These are phyloP conservation scores for Pleurotus tuber-regium DNA, from an alignment of 768 basidiomycete species.

Conservation along the genomic window DNA sequence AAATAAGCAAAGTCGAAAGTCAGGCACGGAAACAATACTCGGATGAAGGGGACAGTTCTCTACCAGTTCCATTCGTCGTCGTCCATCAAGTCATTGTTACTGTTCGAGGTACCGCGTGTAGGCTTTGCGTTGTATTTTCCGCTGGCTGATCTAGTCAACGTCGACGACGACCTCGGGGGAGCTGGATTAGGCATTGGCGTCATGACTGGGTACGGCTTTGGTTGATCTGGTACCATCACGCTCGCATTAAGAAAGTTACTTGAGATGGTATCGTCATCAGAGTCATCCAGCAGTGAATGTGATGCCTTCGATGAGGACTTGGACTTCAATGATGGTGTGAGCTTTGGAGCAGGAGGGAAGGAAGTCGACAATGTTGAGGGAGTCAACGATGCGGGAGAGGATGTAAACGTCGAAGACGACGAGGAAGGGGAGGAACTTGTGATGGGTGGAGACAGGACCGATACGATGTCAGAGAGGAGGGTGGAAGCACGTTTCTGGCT, in stretches of 20 bases:
- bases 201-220: slow-evolving; percentile 5
- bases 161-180: background rate
- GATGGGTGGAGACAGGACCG: slow-evolving; percentile 40
- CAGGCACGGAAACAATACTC: too few relatives aligned
- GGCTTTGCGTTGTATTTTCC: background rate
- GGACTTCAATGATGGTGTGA: slow-evolving; percentile 10
- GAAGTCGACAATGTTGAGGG: slow-evolving; percentile 17
- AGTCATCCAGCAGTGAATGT: slow-evolving; percentile 40
- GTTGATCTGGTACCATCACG: slow-evolving; percentile 31
- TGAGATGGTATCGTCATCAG: slow-evolving; percentile 23
- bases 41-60: too few relatives aligned
- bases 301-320: slow-evolving; percentile 11
- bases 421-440: slow-evolving; percentile 25
- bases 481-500: slow-evolving; percentile 67
- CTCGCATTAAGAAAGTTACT: slow-evolving; percentile 14
- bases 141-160: background rate
- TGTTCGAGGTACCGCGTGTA: too few relatives aligned
- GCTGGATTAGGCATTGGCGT: background rate
- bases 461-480: slow-evolving; percentile 58
- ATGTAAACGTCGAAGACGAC: slow-evolving; percentile 21
- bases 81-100: background rate
- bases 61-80: slow-evolving; percentile 55
- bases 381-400: slow-evolving; percentile 14
- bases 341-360: slow-evolving; percentile 17
- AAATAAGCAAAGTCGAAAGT: too few relatives aligned